Base-by-base conservation (phyloP, 306 rosid genomes). In the Medicago ruthenica region DNA sequence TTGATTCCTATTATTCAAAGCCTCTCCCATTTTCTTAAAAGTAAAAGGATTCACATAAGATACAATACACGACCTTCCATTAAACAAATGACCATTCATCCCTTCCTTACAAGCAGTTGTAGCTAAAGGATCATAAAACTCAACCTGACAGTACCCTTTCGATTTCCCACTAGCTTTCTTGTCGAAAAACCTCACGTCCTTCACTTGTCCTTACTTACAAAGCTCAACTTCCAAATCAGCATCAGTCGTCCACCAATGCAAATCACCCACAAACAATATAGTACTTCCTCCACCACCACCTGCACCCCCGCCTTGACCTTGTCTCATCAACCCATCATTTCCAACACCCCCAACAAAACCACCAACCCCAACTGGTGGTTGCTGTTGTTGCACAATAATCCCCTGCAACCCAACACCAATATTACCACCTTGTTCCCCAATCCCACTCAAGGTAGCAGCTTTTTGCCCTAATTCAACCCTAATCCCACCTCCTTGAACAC, bases 231-330 rank as follows among this genome's bases (percentile, higher is more conserved):
- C 97, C 21, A 95, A 80, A 71, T 95, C 99, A 8, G 93, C 86
- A 86, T 92, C 99, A 0, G 97, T 95, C 4, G 97, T 95, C 99
- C 99, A 95, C 97, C 97, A 95, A 70, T 95, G 97, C 79, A 95
- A 82, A 77, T 92, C 97, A 48, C 99, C 97, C 62, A 95, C 97
- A 90, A 87, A 92, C 69, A 92, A 81, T 44, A 87, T 75, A 0
- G 92, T 89, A 9, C 90, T 90, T 0, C 91, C 96, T 34, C 82
- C 86, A 16, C 87, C 77, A 0, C 39, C 76, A 36, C 44, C 37
- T 31, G 36, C 36, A 31, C 91, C 96, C n/a, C 61, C 81, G 57
- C 48, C 86, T 54, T 82, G 84, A 60, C 76, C 85, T 74, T 82
- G 93, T 86, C 93, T 93, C 84, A 58, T 58, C 83, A 87, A 36